These are phyloP conservation scores for Brassica rapa DNA, from an alignment of 345 rosid species.

Conservation along the genomic window DNA sequence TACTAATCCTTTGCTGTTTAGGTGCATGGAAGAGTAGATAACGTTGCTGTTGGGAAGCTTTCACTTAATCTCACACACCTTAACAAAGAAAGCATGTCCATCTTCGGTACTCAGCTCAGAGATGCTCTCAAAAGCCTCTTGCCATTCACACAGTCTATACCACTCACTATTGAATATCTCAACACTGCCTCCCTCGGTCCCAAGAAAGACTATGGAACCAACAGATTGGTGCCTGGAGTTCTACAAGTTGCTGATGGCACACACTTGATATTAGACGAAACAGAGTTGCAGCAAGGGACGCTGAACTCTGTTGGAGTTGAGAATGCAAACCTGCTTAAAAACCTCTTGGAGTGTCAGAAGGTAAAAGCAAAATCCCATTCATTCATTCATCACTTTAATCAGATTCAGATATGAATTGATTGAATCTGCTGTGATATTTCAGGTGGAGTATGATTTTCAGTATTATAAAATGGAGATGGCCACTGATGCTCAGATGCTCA, in stretches of 20 bases:
- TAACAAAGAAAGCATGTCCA: slow-evolving; percentile 63
- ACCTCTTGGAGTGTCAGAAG: slow-evolving; percentile 70
- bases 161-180: slow-evolving; percentile 70
- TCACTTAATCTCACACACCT: slow-evolving; percentile 70
- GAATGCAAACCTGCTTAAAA: slow-evolving; percentile 70
- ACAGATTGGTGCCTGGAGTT: slow-evolving; percentile 72
- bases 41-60: slow-evolving; percentile 88
- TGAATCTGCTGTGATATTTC: slow-evolving; percentile 29
- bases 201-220: slow-evolving; percentile 72
- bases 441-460: slow-evolving; percentile 88
- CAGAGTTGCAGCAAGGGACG: slow-evolving; percentile 69
- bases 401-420: background rate
- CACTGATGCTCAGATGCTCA: slow-evolving; percentile 75
- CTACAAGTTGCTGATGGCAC: slow-evolving; percentile 83
- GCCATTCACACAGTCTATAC: slow-evolving; percentile 65
- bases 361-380: slow-evolving; percentile 38
- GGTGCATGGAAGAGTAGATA: slow-evolving; percentile 83
- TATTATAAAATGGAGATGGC: slow-evolving; percentile 88
- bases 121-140: slow-evolving; percentile 58
- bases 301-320: slow-evolving; percentile 78
- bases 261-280: slow-evolving; percentile 79
- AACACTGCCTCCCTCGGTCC: slow-evolving; percentile 71
- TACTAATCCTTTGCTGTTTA: slow-evolving; percentile 30
- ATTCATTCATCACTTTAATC: background rate
- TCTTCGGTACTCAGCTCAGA: slow-evolving; percentile 57